Conservation (phyloP, 192 early-diverging fungal species). For the Coemansia sp. region DNA sequence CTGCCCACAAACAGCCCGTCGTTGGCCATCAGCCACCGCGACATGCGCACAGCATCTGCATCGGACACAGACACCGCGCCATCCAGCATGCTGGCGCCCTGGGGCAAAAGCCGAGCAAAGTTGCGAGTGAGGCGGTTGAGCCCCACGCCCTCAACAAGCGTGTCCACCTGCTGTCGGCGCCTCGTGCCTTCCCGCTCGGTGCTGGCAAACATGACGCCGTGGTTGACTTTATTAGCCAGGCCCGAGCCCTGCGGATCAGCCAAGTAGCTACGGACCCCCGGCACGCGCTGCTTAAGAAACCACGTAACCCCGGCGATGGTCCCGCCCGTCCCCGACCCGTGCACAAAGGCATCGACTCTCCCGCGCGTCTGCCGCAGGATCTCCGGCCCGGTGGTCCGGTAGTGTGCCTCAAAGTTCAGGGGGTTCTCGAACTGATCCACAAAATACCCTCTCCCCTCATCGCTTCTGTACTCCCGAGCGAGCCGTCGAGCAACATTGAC, state of each 20-base stretch:
- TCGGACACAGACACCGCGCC: slow-evolving; percentile 85
- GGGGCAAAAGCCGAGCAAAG: slow-evolving; percentile 54
- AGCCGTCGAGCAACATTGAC: slow-evolving; percentile 83
- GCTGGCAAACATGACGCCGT: slow-evolving; percentile 86
- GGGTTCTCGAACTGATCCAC: slow-evolving; percentile 95
- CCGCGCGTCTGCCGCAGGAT: slow-evolving; percentile 63
- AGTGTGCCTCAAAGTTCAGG: slow-evolving; percentile 80
- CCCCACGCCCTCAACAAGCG: slow-evolving; percentile 94
- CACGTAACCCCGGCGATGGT: slow-evolving; percentile 87
- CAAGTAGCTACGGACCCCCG: slow-evolving; percentile 64
- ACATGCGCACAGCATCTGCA: slow-evolving; percentile 86
- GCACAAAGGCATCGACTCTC: slow-evolving; percentile 77
- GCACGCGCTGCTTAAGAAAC: slow-evolving; percentile 72
- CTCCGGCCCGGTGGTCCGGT: slow-evolving; percentile 83
- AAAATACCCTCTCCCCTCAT: slow-evolving; percentile 63
- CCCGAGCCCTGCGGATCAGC: slow-evolving; percentile 94
- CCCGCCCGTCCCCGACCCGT: slow-evolving; percentile 90
- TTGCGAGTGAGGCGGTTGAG: slow-evolving; percentile 92
- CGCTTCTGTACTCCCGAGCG: slow-evolving; percentile 61
- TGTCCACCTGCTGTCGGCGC: slow-evolving; percentile 93
- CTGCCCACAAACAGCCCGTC: slow-evolving; percentile 82
- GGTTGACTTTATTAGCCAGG: slow-evolving; percentile 85
- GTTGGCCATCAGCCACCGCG: slow-evolving; percentile 68
- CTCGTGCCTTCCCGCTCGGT: slow-evolving; percentile 87
- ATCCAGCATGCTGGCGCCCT: slow-evolving; percentile 58